Evolutionary conservation across 2,329 filamentous ascomycete genomes (phyloP).

Genomic region (Alternaria ethzedia): DNA sequence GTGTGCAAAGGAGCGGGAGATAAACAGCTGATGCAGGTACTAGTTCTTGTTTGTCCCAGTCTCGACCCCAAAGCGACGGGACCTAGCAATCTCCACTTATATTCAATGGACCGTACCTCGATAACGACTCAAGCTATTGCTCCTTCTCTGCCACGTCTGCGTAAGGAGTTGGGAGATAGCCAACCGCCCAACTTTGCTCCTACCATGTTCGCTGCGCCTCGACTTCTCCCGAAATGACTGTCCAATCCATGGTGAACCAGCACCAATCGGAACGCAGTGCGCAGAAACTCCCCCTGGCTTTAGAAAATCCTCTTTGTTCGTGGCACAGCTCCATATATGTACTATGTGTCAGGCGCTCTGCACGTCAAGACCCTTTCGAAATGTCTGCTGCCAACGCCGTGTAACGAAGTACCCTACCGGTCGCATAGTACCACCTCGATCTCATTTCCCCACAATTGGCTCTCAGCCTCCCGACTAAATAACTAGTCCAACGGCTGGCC

Average conservation of each 20-base stretch:
- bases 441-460: conserved; percentile 11
- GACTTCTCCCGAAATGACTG: background rate
- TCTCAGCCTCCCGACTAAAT: background rate
- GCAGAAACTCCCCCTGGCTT: background rate
- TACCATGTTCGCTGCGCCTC: conserved; percentile 4
- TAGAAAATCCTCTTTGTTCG: conserved; percentile 15
- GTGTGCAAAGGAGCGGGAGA: conserved; percentile 1
- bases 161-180: background rate
- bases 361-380: conserved; percentile 40
- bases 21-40: conserved; percentile 20
- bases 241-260: background rate
- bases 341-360: conserved; percentile 19
- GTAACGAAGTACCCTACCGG: conserved; percentile 31
- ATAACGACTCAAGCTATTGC: background rate
- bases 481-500: background rate
- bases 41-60: background rate
- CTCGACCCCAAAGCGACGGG: background rate
- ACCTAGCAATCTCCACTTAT: conserved; percentile 4
- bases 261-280: background rate
- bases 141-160: background rate
- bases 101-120: background rate
- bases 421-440: conserved; percentile 14
- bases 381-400: conserved; percentile 31
- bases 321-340: background rate
- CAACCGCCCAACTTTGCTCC: background rate